These are phyloP conservation scores for Onygena corvina DNA, from an alignment of 2,329 filamentous ascomycete genomes.

Conservation along the genomic window DNA sequence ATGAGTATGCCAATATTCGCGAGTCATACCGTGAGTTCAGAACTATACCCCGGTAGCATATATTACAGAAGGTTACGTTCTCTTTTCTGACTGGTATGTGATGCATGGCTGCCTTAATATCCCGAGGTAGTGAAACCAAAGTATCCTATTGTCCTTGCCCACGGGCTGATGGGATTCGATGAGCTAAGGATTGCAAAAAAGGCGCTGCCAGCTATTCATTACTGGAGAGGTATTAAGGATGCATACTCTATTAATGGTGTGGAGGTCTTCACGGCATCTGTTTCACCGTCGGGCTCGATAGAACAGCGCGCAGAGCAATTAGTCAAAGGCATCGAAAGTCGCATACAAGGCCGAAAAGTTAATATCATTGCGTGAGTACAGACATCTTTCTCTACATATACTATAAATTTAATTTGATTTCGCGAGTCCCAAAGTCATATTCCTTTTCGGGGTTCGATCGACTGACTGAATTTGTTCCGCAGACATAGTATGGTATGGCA, in stretches of 20 bases:
- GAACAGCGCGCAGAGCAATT: slow-evolving; percentile 46
- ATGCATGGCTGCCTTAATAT: background rate
- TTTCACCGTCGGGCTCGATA: slow-evolving; percentile 49
- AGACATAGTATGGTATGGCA: slow-evolving; percentile 39
- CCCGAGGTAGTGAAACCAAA: slow-evolving; percentile 33
- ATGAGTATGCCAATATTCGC: slow-evolving; percentile 50
- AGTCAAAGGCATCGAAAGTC: slow-evolving; percentile 40
- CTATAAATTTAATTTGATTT: background rate
- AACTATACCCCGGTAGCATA: background rate
- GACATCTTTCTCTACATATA: background rate
- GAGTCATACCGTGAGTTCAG: slow-evolving; percentile 42
- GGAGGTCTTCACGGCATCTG: slow-evolving; percentile 49
- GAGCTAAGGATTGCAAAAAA: slow-evolving; percentile 45
- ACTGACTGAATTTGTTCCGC: slow-evolving; percentile 3
- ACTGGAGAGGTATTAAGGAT: slow-evolving; percentile 53
- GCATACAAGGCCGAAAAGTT: slow-evolving; percentile 45
- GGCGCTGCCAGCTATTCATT: slow-evolving; percentile 44
- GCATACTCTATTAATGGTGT: slow-evolving; percentile 45
- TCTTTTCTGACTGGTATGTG: slow-evolving; percentile 33
- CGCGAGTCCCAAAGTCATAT: too few relatives aligned
- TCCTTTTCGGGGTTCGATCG: background rate
- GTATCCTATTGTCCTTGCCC: slow-evolving; percentile 50
- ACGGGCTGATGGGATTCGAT: slow-evolving; percentile 55
- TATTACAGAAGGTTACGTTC: background rate
- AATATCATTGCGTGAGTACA: slow-evolving; percentile 52